Conservation (phyloP, 495 filamentous ascomycete species). For the Hyaloscypha finlandica region DNA sequence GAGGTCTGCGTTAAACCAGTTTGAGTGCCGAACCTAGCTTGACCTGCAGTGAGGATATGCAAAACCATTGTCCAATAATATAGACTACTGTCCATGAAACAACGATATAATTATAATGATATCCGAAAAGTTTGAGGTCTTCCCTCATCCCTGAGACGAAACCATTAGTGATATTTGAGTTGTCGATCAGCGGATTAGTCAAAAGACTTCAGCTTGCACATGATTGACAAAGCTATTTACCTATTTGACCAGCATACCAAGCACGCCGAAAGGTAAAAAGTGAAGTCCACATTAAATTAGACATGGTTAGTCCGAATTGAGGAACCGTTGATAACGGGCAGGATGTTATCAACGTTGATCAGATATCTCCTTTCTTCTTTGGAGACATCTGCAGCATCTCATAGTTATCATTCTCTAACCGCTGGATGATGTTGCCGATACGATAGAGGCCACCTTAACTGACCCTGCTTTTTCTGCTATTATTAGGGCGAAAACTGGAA, state of each 20-base stretch:
- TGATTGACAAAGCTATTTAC: not conserved
- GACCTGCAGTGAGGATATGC: constrained; percentile 34
- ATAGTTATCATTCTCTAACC: constrained; percentile 20
- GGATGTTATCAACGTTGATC: constrained; percentile 1
- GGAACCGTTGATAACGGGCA: not conserved
- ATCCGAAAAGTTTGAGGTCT: constrained; percentile 56
- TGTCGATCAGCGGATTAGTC: constrained; percentile 12
- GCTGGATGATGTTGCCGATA: constrained; percentile 6
- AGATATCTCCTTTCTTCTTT: constrained; percentile 24
- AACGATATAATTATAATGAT: constrained; percentile 54
- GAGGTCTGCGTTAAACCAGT: constrained; percentile 42
- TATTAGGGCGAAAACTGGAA: not conserved
- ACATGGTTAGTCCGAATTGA: not conserved
- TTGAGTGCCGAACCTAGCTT: not conserved
- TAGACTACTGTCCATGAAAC: constrained; percentile 68
- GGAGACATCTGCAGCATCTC: constrained; percentile 20
- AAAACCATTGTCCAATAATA: constrained; percentile 59
- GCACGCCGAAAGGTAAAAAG: constrained; percentile 19
- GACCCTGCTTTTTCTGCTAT: constrained; percentile 12
- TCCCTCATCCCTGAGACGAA: constrained; percentile 63
- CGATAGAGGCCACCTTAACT: not conserved
- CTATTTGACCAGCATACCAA: constrained; percentile 24
- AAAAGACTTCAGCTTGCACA: not conserved
- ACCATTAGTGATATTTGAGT: constrained; percentile 35
- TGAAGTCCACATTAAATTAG: constrained; percentile 18